phyloP scores from a whole-genome alignment of 345 rosid species.

The Populus nigra region DNA sequence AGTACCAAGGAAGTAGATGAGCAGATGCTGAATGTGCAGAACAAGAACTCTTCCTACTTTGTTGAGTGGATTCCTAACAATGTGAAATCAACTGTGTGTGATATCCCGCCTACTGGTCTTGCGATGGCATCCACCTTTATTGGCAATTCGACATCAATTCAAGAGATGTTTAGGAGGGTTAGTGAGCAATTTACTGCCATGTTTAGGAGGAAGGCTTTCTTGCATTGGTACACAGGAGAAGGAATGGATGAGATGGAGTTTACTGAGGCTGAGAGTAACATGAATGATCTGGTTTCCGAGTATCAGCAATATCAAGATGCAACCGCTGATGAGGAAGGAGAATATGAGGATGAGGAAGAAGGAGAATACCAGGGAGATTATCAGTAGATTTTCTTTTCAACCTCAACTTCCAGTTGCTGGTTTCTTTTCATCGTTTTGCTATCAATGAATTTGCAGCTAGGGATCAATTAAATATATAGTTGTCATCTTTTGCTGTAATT shows the following conservation, averaged over 20 bases:
- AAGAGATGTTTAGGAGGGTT: slow-evolving; percentile 31
- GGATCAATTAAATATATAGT: too few relatives aligned
- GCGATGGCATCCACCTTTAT: slow-evolving; percentile 31
- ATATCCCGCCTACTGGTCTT: slow-evolving; percentile 28
- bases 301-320: slow-evolving; percentile 35
- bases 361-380: slow-evolving; percentile 21
- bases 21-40: slow-evolving; percentile 33
- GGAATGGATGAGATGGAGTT: slow-evolving; percentile 34
- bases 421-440: neutral
- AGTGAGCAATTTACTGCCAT: slow-evolving; percentile 34
- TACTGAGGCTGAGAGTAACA: slow-evolving; percentile 31
- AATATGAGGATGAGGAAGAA: slow-evolving; percentile 24
- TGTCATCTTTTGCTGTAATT: neutral
- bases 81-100: slow-evolving; percentile 32
- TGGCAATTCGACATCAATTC: slow-evolving; percentile 28
- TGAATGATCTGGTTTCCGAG: slow-evolving; percentile 31
- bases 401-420: slow-evolving; percentile 30
- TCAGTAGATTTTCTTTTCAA: neutral
- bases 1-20: slow-evolving; percentile 29
- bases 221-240: slow-evolving; percentile 32
- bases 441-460: neutral
- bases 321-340: slow-evolving; percentile 27
- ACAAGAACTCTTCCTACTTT: slow-evolving; percentile 32
- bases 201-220: slow-evolving; percentile 31
- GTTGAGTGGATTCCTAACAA: slow-evolving; percentile 35